Evolutionary conservation across 2,329 filamentous ascomycete species (phyloP).

Genomic region (Aureobasidium sp.): DNA sequence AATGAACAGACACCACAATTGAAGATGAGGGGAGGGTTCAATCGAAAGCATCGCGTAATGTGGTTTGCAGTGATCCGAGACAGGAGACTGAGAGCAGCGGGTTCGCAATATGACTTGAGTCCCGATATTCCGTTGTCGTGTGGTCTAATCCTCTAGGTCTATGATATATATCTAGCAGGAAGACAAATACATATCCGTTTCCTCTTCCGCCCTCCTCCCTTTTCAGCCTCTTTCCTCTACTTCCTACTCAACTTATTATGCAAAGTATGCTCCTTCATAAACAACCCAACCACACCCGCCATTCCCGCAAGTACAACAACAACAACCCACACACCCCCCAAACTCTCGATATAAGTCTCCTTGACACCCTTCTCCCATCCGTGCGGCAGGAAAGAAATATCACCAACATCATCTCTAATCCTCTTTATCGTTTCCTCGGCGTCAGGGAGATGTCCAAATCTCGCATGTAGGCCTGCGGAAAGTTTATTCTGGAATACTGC

Average conservation of each 20-base stretch:
- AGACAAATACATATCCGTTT: too few relatives aligned
- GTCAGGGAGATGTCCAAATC: slow-evolving; percentile 71
- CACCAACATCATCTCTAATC: slow-evolving; percentile 78
- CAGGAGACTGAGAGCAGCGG: too few relatives aligned
- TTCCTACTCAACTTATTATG: slow-evolving; percentile 72
- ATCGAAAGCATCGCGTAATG: too few relatives aligned
- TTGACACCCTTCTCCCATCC: slow-evolving; percentile 78
- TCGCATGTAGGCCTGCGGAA: slow-evolving; percentile 67
- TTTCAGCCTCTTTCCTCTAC: slow-evolving; percentile 7
- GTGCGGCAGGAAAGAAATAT: slow-evolving; percentile 72
- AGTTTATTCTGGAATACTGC: slow-evolving; percentile 90
- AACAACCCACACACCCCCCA: slow-evolving; percentile 79
- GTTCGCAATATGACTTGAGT: too few relatives aligned
- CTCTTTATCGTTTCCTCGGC: slow-evolving; percentile 73
- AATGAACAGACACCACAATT: too few relatives aligned
- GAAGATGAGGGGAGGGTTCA: too few relatives aligned
- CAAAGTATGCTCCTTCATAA: slow-evolving; percentile 83
- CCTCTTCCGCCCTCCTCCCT: too few relatives aligned
- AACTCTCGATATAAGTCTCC: slow-evolving; percentile 77
- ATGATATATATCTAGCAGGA: too few relatives aligned
- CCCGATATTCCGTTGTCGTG: too few relatives aligned
- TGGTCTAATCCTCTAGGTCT: too few relatives aligned
- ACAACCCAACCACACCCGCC: slow-evolving; percentile 66
- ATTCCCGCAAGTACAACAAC: slow-evolving; percentile 69
- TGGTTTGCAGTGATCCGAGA: too few relatives aligned